These are phyloP conservation scores for Persicaria tinctoria DNA, from an alignment of 148 eudicot genomes.

Conservation along the genomic window DNA sequence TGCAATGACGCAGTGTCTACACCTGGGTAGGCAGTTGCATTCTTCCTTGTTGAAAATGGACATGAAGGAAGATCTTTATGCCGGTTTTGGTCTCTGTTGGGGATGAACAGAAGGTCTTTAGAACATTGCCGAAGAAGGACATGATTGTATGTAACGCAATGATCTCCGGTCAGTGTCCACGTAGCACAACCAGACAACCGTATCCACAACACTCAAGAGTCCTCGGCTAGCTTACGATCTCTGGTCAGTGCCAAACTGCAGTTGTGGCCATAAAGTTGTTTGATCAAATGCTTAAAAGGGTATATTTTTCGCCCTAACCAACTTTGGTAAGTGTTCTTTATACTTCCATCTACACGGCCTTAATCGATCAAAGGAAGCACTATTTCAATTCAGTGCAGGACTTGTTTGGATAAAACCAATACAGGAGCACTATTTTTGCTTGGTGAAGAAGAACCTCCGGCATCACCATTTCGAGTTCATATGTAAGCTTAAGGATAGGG, in stretches of 20 bases:
- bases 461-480: constrained; percentile 60
- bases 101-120: constrained; percentile 42
- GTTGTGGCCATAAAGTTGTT: constrained; percentile 52
- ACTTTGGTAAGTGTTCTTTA: constrained; percentile 60
- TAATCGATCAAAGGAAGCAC: constrained; percentile 44
- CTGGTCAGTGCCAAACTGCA: constrained; percentile 16
- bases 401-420: constrained; percentile 39
- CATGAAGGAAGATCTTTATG: constrained; percentile 37
- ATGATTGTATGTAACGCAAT: constrained; percentile 54
- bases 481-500: constrained; percentile 46
- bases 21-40: constrained; percentile 60
- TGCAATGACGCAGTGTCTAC: constrained; percentile 43
- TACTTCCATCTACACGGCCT: constrained; percentile 65
- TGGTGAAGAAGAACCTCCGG: constrained; percentile 65
- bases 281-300: constrained; percentile 42
- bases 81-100: constrained; percentile 43
- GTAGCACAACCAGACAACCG: constrained; percentile 39
- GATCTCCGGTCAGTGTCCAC: constrained; percentile 32
- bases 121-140: constrained; percentile 41
- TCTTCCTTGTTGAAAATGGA: constrained; percentile 50
- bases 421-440: constrained; percentile 64
- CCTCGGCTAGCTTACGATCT: constrained; percentile 28
- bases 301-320: constrained; percentile 36
- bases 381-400: constrained; percentile 49
- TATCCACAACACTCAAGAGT: constrained; percentile 43